Evolutionary conservation across 768 basidiomycete species (phyloP).

Genomic region (Pholiota microspora): DNA sequence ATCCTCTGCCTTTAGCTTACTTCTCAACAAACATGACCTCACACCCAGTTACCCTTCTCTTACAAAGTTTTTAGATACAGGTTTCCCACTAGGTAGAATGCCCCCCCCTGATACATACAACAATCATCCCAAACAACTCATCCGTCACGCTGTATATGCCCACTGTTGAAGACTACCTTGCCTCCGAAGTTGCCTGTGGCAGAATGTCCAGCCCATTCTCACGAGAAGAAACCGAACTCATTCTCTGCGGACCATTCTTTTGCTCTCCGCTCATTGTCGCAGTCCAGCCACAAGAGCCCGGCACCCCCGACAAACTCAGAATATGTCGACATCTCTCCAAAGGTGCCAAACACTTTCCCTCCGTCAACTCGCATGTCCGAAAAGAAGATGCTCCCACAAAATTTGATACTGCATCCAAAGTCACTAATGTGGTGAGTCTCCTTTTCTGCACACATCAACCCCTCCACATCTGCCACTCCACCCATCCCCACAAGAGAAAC

Average conservation of each 20-base stretch:
- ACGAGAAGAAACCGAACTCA: not conserved
- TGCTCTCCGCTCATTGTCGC: not conserved
- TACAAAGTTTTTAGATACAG: not conserved
- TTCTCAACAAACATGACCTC: not conserved
- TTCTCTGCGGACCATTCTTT: not conserved
- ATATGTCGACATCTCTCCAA: not conserved
- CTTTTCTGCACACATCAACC: not conserved
- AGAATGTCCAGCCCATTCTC: not conserved
- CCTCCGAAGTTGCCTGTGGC: not conserved
- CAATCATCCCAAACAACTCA: not conserved
- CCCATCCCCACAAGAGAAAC: too few relatives aligned
- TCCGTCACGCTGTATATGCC: not conserved
- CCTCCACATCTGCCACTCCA: too few relatives aligned
- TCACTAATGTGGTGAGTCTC: not conserved
- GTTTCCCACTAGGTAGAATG: slow-evolving; percentile 33
- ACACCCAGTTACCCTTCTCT: not conserved
- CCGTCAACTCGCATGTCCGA: not conserved
- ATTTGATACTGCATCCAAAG: not conserved
- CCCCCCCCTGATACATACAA: slow-evolving; percentile 8
- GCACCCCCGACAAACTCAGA: not conserved
- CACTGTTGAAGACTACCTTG: not conserved
- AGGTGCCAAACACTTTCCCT: not conserved
- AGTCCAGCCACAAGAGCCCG: not conserved
- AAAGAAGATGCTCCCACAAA: not conserved
- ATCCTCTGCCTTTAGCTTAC: not conserved